These are phyloP conservation scores for Fusarium neocosmosporiellum DNA, from an alignment of 2,329 filamentous ascomycete species.

Conservation along the genomic window DNA sequence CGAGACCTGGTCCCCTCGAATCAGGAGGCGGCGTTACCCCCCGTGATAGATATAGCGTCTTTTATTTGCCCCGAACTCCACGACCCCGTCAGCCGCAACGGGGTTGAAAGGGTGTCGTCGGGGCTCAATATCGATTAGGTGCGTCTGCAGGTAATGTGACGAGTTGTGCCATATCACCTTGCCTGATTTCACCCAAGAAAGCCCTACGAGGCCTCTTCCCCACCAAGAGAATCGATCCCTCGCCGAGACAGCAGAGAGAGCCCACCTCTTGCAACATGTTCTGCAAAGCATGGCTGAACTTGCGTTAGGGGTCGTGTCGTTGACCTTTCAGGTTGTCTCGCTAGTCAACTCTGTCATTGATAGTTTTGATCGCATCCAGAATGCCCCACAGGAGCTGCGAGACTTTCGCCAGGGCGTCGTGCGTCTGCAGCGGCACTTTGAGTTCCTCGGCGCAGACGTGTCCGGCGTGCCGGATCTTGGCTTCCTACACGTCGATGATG, in stretches of 20 bases:
- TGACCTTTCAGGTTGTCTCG: conserved; percentile 7
- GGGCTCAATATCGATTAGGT: neutral
- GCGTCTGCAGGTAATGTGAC: neutral
- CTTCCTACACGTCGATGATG: neutral
- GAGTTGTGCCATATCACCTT: neutral
- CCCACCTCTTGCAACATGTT: conserved; percentile 6
- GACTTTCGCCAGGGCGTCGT: conserved; percentile 15
- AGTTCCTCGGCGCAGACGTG: conserved; percentile 2
- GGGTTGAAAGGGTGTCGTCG: neutral
- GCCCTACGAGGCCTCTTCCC: neutral
- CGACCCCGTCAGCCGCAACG: neutral
- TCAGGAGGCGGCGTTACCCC: conserved; percentile 10
- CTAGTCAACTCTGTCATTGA: conserved; percentile 16
- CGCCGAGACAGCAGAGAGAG: neutral
- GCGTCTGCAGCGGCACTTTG: conserved; percentile 16
- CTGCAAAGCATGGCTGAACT: conserved; percentile 7
- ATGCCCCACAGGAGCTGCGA: conserved; percentile 15
- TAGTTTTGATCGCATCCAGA: conserved; percentile 16
- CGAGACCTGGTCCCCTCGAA: conserved; percentile 6
- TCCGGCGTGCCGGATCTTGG: neutral
- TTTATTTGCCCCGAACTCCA: neutral
- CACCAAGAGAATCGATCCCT: neutral
- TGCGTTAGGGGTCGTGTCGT: conserved; percentile 5
- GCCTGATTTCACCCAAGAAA: neutral
- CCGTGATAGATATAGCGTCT: neutral